A percentile compares a stretch with the other conserved stretches of the same genome.
Conservation (phyloP, 2,329 filamentous ascomycete genomes). For the Colletotrichum lentis region DNA sequence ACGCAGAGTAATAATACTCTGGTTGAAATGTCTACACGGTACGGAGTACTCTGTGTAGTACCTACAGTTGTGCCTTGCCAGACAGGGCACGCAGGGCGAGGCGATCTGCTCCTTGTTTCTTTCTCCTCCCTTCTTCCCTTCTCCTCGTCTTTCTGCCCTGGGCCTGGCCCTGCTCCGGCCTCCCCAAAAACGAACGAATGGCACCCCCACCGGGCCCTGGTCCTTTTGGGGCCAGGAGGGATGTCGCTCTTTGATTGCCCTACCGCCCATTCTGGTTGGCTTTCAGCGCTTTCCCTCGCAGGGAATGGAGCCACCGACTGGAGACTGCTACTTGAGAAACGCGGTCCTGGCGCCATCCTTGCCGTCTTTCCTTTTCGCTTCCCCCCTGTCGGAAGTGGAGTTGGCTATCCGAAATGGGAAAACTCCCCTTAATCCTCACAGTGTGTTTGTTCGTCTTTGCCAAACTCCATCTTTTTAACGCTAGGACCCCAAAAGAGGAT, state of each 20-base stretch:
- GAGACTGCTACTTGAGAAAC: conserved; percentile 26
- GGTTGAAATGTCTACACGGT: conserved; percentile 1
- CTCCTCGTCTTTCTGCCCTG: not conserved
- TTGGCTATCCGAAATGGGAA: conserved; percentile 23
- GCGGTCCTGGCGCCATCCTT: conserved; percentile 30
- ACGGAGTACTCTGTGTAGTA: too few relatives aligned
- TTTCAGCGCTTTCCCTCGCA: conserved; percentile 6
- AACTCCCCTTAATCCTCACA: conserved; percentile 20
- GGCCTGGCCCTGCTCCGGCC: not conserved
- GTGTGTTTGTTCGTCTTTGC: conserved; percentile 6
- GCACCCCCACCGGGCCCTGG: conserved; percentile 16
- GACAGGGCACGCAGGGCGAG: conserved; percentile 3
- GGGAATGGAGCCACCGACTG: conserved; percentile 28
- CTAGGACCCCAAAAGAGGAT: conserved; percentile 7
- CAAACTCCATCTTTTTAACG: conserved; percentile 5
- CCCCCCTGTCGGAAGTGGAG: conserved; percentile 15
- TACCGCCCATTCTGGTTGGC: conserved; percentile 27
- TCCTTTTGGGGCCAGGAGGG: conserved; percentile 24
- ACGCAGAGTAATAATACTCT: conserved; percentile 14
- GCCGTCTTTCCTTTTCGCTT: conserved; percentile 31
- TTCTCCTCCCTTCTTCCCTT: conserved; percentile 8
- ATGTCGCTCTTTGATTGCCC: conserved; percentile 38
- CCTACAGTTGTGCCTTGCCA: too few relatives aligned
- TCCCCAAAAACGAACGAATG: conserved; percentile 13
- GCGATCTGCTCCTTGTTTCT: conserved; percentile 8